Evolutionary conservation across 2,329 filamentous ascomycete genomes (phyloP).

Genomic region (Xylaria hypoxylon): DNA sequence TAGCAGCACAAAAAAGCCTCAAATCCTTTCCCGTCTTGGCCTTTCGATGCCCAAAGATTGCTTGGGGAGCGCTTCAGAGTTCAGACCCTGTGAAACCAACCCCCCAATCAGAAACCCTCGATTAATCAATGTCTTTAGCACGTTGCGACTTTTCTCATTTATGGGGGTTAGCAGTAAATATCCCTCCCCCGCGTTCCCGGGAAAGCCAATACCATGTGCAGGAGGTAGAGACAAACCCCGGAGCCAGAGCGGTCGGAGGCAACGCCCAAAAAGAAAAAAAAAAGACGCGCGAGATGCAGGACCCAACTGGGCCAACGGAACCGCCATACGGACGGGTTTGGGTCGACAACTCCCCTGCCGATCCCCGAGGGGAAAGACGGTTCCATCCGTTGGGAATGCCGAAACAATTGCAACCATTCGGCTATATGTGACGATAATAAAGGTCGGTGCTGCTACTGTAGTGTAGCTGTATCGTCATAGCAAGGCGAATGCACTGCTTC

Average conservation of each 20-base stretch:
- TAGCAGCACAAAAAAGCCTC: constrained; percentile 17
- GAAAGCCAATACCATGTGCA: constrained; percentile 9
- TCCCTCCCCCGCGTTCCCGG: constrained; percentile 24
- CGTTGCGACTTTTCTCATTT: background rate
- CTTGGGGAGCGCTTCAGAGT: background rate
- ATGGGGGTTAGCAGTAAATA: constrained; percentile 18
- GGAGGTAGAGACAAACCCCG: background rate
- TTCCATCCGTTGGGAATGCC: constrained; percentile 26
- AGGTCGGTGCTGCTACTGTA: constrained; percentile 4
- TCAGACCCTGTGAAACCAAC: constrained; percentile 7
- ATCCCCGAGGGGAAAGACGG: constrained; percentile 16
- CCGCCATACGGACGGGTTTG: constrained; percentile 23
- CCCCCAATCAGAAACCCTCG: constrained; percentile 21
- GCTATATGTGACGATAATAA: background rate
- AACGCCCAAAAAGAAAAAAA: background rate
- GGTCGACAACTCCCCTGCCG: constrained; percentile 28
- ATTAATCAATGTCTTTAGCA: constrained; percentile 17
- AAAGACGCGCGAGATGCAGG: constrained; percentile 5
- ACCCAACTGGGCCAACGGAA: constrained; percentile 25
- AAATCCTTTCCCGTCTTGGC: constrained; percentile 24
- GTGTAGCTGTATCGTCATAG: background rate
- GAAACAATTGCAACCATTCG: constrained; percentile 21
- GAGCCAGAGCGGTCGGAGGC: constrained; percentile 19
- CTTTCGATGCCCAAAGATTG: constrained; percentile 23
- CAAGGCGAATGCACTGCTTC: constrained; percentile 1